These are phyloP conservation scores for Coccomyxa sp. DNA, from an alignment of 139 green algal species.

Conservation along the genomic window DNA sequence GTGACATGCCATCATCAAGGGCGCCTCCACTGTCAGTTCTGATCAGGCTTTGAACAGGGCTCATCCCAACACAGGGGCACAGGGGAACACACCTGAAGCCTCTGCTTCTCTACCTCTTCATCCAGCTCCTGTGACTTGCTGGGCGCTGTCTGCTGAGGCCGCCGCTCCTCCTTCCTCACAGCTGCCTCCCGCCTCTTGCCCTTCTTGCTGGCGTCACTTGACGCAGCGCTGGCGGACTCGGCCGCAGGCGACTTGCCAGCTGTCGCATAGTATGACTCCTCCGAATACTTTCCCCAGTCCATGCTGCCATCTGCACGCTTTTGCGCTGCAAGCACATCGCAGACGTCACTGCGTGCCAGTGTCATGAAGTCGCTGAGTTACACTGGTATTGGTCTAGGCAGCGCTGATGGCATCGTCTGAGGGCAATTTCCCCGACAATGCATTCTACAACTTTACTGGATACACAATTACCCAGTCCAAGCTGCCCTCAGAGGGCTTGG, in stretches of 20 bases:
- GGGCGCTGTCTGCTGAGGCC: background rate
- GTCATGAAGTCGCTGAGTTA: background rate
- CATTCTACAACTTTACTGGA: background rate
- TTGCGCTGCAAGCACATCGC: background rate
- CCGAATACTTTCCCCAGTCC: background rate
- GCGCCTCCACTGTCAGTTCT: background rate
- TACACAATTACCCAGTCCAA: background rate
- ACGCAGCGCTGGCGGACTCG: background rate
- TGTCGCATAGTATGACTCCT: slow-evolving; percentile 12
- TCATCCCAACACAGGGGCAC: background rate
- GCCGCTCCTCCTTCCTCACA: background rate
- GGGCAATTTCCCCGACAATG: background rate
- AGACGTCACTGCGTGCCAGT: background rate
- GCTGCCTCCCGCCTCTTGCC: background rate
- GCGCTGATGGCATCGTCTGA: background rate
- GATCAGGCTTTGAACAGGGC: background rate
- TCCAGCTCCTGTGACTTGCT: background rate
- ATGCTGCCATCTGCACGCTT: background rate
- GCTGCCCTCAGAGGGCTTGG: background rate
- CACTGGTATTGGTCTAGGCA: background rate
- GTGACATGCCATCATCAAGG: background rate
- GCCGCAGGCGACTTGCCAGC: background rate
- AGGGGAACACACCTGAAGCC: background rate
- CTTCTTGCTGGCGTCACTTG: slow-evolving; percentile 1
- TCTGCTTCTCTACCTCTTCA: background rate